Evolutionary conservation across 1,284 basidiomycete genomes (phyloP).

Genomic region (Porphyrellus sp.): DNA sequence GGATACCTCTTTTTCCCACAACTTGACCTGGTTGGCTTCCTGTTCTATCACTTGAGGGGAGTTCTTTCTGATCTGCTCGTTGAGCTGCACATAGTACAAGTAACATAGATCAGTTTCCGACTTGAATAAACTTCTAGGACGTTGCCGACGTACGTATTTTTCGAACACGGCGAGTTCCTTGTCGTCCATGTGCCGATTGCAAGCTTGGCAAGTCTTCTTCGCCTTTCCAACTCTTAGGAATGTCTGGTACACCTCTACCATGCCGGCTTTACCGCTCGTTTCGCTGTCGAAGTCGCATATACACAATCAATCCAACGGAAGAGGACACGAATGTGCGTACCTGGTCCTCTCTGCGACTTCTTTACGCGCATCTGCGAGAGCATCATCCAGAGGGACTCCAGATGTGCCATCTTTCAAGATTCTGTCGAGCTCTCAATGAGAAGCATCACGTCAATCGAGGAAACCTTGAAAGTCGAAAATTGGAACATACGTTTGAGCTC

Average conservation of each 20-base stretch:
- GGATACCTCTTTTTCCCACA: constrained; percentile 63
- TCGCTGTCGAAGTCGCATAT: constrained; percentile 14
- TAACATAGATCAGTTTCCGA: not conserved
- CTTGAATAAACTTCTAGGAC: not conserved
- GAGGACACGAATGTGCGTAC: constrained; percentile 39
- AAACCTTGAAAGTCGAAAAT: no score
- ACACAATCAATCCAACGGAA: not conserved
- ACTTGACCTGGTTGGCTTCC: constrained; percentile 43
- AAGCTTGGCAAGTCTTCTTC: constrained; percentile 73
- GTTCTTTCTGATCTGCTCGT: constrained; percentile 51
- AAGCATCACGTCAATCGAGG: not conserved
- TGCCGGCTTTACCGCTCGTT: constrained; percentile 36
- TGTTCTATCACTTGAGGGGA: constrained; percentile 42
- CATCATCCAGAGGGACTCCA: constrained; percentile 49
- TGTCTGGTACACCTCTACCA: constrained; percentile 57
- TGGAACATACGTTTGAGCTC: constrained; percentile 56
- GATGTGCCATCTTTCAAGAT: constrained; percentile 48
- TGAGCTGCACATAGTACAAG: constrained; percentile 40
- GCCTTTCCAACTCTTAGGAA: constrained; percentile 61
- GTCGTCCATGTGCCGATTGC: constrained; percentile 66
- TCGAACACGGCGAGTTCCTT: constrained; percentile 65
- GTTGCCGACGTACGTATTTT: constrained; percentile 51
- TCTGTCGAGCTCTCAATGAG: constrained; percentile 50
- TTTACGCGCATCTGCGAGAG: constrained; percentile 52
- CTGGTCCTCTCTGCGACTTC: constrained; percentile 54